Conservation (phyloP, 306 rosid species). For the Casuarina glauca region DNA sequence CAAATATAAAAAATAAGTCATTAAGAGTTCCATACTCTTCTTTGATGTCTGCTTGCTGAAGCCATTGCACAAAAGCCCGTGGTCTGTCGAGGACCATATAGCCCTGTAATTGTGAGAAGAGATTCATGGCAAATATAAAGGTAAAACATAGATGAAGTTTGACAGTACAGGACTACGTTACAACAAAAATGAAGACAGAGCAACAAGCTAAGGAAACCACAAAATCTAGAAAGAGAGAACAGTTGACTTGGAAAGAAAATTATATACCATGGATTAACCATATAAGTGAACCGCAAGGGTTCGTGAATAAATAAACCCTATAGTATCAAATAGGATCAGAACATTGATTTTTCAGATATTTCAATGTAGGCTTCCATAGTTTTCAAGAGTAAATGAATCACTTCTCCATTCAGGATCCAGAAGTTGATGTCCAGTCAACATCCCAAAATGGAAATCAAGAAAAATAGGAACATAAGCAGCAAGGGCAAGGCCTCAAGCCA, state of each 20-base stretch:
- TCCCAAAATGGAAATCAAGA: not conserved
- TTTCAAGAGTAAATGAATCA: not conserved
- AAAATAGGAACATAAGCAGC: not conserved
- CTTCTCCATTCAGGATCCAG: not conserved
- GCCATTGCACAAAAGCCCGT: slow-evolving; percentile 99
- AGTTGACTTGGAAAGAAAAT: not conserved
- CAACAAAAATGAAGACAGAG: slow-evolving; percentile 6
- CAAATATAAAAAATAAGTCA: slow-evolving; percentile 20
- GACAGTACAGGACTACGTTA: not conserved
- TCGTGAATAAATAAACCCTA: too few species aligned
- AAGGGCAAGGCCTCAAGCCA: not conserved
- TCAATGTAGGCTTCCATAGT: not conserved
- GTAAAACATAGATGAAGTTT: not conserved
- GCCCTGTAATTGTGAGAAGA: slow-evolving; percentile 56
- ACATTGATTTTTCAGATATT: not conserved
- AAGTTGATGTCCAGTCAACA: not conserved
- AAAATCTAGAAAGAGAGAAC: not conserved
- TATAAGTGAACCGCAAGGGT: too few species aligned
- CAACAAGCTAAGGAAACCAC: not conserved
- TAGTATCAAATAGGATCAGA: too few species aligned
- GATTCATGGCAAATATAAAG: slow-evolving; percentile 8
- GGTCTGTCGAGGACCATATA: slow-evolving; percentile 98
- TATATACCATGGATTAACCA: not conserved
- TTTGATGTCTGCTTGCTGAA: slow-evolving; percentile 78
- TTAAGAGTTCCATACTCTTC: slow-evolving; percentile 74